phyloP scores from a whole-genome alignment of 1,284 basidiomycete species.

The Golubevia sp. region DNA sequence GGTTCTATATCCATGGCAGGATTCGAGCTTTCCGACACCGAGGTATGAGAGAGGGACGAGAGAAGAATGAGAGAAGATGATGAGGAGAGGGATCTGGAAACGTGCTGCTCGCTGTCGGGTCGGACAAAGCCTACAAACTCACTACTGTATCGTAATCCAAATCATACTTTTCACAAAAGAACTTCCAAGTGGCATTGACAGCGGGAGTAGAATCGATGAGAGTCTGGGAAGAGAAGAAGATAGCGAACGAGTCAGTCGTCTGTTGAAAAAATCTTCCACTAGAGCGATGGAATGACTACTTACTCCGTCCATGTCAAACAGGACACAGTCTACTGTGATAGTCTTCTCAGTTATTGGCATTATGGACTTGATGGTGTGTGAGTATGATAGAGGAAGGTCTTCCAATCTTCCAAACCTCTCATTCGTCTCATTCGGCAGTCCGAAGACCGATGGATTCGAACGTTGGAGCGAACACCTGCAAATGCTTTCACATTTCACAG shows the following conservation, averaged over 20 bases:
- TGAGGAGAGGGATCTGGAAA: constrained; percentile 17
- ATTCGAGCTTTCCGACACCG: not conserved
- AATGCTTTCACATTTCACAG: too few species aligned
- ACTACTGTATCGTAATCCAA: constrained; percentile 52
- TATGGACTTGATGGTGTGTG: too few species aligned
- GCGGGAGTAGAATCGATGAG: constrained; percentile 58
- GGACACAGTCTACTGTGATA: constrained; percentile 20
- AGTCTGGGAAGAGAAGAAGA: constrained; percentile 14
- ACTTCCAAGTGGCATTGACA: constrained; percentile 52
- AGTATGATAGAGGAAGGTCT: too few species aligned
- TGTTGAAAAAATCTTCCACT: not conserved
- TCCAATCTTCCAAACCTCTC: too few species aligned
- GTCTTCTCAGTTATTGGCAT: constrained; percentile 10
- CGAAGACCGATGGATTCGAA: too few species aligned
- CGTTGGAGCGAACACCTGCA: too few species aligned
- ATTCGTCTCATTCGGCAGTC: too few species aligned
- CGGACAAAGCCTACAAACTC: not conserved
- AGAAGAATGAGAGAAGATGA: not conserved
- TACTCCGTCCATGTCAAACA: constrained; percentile 60
- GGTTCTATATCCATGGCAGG: constrained; percentile 51
- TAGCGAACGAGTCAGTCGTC: not conserved
- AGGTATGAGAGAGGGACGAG: not conserved
- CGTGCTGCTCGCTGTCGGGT: not conserved
- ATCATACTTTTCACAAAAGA: constrained; percentile 43
- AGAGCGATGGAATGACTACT: not conserved